A percentile compares a stretch with the other conserved stretches of the same genome.
These are phyloP conservation scores for Plasmodium chabaudi DNA, from an alignment of 169 alveolate genomes.

Conservation along the genomic window DNA sequence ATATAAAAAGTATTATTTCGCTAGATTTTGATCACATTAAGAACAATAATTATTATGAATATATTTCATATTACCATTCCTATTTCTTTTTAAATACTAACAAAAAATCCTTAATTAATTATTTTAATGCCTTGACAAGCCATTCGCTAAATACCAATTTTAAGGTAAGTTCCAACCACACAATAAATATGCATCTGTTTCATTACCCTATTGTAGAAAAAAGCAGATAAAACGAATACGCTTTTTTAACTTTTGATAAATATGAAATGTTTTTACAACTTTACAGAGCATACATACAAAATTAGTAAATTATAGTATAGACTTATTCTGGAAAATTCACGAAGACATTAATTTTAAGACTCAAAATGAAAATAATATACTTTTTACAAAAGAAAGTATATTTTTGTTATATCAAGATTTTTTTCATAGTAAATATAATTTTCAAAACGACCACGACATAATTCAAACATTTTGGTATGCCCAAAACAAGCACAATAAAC, in stretches of 20 bases:
- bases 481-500: background rate
- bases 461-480: conserved; percentile 52
- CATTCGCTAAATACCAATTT: conserved; percentile 31
- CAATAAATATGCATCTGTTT: background rate
- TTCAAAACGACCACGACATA: conserved; percentile 63
- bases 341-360: conserved; percentile 65
- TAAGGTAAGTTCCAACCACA: conserved; percentile 7
- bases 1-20: conserved; percentile 56
- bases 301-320: conserved; percentile 52
- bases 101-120: conserved; percentile 44
- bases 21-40: conserved; percentile 52
- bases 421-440: conserved; percentile 40
- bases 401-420: conserved; percentile 64
- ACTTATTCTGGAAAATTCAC: conserved; percentile 61
- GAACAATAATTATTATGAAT: conserved; percentile 24
- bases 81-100: conserved; percentile 32
- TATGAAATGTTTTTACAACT: background rate
- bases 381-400: conserved; percentile 72
- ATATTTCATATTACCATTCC: conserved; percentile 32
- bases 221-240: background rate
- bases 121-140: conserved; percentile 48
- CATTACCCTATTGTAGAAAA: background rate
- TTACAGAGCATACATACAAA: conserved; percentile 38
- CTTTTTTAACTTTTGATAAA: background rate
- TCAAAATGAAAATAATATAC: conserved; percentile 44